phyloP scores from a whole-genome alignment of 768 basidiomycete genomes.

The Zangia roseola region DNA sequence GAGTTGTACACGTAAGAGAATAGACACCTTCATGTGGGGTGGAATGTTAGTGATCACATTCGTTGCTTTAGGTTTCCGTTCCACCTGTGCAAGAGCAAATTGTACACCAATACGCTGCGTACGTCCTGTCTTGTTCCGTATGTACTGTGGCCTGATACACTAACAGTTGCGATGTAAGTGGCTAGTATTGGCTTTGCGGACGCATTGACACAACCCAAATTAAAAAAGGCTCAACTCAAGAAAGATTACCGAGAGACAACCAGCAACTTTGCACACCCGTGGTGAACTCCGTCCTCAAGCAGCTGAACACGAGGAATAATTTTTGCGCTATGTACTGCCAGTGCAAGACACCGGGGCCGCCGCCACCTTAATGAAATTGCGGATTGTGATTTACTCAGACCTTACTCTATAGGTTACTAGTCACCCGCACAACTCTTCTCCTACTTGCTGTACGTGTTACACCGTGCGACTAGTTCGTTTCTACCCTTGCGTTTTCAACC shows the following conservation, averaged over 20 bases:
- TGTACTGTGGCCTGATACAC: background rate
- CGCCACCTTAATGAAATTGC: no score
- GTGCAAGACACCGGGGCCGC: no score
- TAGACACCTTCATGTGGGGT: background rate
- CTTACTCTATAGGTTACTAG: no score
- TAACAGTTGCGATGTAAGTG: constrained; percentile 9
- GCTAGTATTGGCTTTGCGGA: background rate
- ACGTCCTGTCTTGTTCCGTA: background rate
- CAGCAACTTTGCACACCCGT: background rate
- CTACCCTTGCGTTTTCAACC: no score
- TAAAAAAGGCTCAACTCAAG: constrained; percentile 4
- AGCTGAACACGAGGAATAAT: background rate
- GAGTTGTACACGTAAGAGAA: constrained; percentile 9
- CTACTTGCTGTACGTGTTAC: no score
- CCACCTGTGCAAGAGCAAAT: constrained; percentile 8
- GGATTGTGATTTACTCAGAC: no score
- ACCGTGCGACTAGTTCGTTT: no score
- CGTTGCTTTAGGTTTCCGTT: constrained; percentile 6
- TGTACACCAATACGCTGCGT: constrained; percentile 4
- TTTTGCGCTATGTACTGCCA: background rate
- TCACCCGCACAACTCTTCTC: no score
- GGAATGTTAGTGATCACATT: background rate
- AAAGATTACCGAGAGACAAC: background rate
- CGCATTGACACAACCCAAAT: background rate
- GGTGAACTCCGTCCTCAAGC: background rate